A percentile compares a stretch with the other conserved stretches of the same genome.
These are phyloP conservation scores for Colletotrichum cuscutae DNA, from an alignment of 2,329 filamentous ascomycete species.

Conservation along the genomic window DNA sequence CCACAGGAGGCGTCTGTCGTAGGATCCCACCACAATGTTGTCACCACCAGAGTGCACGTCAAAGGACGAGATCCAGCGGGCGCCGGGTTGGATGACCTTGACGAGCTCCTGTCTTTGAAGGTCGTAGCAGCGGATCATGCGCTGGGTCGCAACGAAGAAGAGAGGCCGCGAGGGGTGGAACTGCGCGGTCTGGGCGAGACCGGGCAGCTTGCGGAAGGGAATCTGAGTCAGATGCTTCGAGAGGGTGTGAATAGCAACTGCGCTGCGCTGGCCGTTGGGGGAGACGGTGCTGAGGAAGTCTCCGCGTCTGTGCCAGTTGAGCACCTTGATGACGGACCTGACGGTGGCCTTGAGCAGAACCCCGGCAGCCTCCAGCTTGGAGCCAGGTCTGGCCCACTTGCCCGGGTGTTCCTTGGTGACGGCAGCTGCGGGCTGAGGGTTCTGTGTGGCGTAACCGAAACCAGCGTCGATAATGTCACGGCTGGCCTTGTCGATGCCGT, in stretches of 20 bases:
- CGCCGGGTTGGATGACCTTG: constrained; percentile 93
- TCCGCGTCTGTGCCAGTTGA: constrained; percentile 93
- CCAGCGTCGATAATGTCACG: constrained; percentile 84
- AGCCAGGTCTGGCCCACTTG: constrained; percentile 84
- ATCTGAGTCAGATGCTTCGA: constrained; percentile 95
- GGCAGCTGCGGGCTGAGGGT: constrained; percentile 63
- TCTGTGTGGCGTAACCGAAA: constrained; percentile 90
- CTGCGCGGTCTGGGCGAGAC: constrained; percentile 84
- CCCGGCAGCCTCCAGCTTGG: constrained; percentile 78
- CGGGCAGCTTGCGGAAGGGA: constrained; percentile 84
- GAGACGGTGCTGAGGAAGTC: constrained; percentile 96
- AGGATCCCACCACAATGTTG: constrained; percentile 93
- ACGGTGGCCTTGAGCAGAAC: constrained; percentile 86
- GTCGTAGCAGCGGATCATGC: constrained; percentile 93
- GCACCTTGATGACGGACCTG: constrained; percentile 82
- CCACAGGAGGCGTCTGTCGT: constrained; percentile 94
- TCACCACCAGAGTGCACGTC: constrained; percentile 94
- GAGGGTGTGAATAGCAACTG: constrained; percentile 93
- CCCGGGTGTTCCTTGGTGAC: constrained; percentile 79
- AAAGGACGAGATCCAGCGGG: constrained; percentile 92
- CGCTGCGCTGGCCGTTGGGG: constrained; percentile 78
- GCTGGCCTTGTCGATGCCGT: constrained; percentile 78
- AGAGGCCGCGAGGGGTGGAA: constrained; percentile 95
- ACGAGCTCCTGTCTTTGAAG: constrained; percentile 90
- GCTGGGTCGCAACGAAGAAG: constrained; percentile 96